Conservation (phyloP, 75 land plant species). For the Picea sitchensis region DNA sequence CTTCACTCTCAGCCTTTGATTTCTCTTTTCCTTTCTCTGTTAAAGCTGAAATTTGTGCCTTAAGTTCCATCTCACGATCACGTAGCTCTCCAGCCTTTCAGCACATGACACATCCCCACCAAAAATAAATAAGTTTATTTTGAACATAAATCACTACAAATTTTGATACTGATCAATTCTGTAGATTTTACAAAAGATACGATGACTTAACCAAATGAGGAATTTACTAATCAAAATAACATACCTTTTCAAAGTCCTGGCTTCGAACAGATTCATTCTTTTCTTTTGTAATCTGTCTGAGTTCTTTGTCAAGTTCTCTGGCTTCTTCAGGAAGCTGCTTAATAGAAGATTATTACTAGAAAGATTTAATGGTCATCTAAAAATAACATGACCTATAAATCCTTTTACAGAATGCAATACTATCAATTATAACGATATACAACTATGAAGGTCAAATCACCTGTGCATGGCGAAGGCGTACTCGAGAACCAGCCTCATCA, state of each 20-base stretch:
- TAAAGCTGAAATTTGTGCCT: constrained; percentile 76
- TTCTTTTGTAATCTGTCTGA: constrained; percentile 87
- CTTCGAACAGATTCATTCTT: constrained; percentile 91
- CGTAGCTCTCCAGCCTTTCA: constrained; percentile 89
- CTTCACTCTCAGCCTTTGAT: constrained; percentile 78
- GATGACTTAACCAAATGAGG: background rate
- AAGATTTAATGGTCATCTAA: background rate
- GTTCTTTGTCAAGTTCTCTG: constrained; percentile 93
- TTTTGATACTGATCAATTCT: background rate
- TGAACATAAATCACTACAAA: background rate
- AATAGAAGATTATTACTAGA: background rate
- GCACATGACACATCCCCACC: background rate
- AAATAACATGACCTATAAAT: background rate
- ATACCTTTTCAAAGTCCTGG: constrained; percentile 95
- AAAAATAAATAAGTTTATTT: background rate
- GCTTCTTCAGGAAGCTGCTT: constrained; percentile 92
- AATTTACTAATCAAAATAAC: background rate
- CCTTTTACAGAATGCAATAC: background rate
- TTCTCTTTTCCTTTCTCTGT: constrained; percentile 81
- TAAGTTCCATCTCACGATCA: constrained; percentile 86
- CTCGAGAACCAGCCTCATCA: constrained; percentile 98
- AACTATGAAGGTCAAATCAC: constrained; percentile 20
- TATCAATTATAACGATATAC: background rate
- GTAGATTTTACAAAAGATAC: background rate
- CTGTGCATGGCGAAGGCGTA: constrained; percentile 91